Evolutionary conservation across 768 basidiomycete species (phyloP), one percentile per base, ranked within the genome.

Genomic region (Auricularia cornea): DNA sequence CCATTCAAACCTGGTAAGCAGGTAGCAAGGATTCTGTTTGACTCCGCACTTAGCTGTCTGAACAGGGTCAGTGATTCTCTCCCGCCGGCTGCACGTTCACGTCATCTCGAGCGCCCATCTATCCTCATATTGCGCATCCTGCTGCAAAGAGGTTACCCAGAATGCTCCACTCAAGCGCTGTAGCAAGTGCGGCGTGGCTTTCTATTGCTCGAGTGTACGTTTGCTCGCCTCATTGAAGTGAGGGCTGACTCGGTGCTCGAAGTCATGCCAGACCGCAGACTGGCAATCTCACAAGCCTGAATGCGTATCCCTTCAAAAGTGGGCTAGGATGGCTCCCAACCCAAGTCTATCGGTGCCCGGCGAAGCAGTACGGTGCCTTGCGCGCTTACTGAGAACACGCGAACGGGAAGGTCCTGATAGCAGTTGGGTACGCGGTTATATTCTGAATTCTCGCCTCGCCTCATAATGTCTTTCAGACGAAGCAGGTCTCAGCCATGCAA

Each of bases 361-460:
- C 33, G 94, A 96, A 63, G 90, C 89, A 1, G 80, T 96, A 11
- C 76, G 95, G 60, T 89, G 87, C 66, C 75, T 98, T 16, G 92
- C 84, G 0, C 82, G 93, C 48, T 79, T 95, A 20, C 68, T 93
- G 31, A 91, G 88, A 88, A 76, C 69, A 30, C 81, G 79, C 61
- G 80, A 82, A 71, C 84, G 82, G 64, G 75, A 81, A 40, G 85
- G 88, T 2, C 70, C 72, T 12, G 73, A 76, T 18, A 84, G 81
- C 67, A 67, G 68, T 56, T 88, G 86, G 87, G 89, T 90, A 67
- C 10, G 82, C 23, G 20, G 6, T 74, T 14, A 31, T 44, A 35
- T 40, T 26, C 38, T 11, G 64, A 33, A 40, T 64, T 54, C 23
- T 29, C 38, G 44, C 38, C 59, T 33, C n/a, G 3, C 20, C 60